A percentile compares a stretch with the other conserved stretches of the same genome.
Evolutionary conservation across 2,329 filamentous ascomycete species (phyloP).

Genomic region (Coniochaeta sp.): DNA sequence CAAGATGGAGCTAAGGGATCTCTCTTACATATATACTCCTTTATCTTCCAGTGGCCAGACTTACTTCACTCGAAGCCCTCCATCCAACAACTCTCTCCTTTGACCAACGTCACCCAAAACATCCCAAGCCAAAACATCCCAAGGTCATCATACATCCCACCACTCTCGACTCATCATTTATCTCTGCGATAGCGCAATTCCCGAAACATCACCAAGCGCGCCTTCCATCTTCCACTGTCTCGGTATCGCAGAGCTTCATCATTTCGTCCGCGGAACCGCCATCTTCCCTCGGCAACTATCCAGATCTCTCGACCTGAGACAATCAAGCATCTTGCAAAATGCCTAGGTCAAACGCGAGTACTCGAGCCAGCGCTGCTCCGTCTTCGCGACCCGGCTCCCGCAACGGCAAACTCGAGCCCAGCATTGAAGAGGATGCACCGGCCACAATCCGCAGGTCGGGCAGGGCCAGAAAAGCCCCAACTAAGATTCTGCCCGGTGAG

Average conservation of each 20-base stretch:
- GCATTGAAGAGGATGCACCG: neutral
- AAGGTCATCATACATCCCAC: too few relatives aligned
- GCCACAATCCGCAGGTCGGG: constrained; percentile 1
- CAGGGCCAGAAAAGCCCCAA: neutral
- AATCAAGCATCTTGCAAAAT: too few relatives aligned
- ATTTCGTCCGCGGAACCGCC: too few relatives aligned
- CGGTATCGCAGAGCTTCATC: too few relatives aligned
- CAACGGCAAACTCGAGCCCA: neutral
- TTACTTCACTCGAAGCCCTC: neutral
- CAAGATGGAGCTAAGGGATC: neutral
- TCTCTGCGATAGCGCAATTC: too few relatives aligned
- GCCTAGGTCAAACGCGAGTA: neutral
- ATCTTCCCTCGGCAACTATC: too few relatives aligned
- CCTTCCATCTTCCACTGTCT: too few relatives aligned
- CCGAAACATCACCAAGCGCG: too few relatives aligned
- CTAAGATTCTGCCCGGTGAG: neutral
- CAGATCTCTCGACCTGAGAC: too few relatives aligned
- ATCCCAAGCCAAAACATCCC: too few relatives aligned
- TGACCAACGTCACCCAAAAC: too few relatives aligned
- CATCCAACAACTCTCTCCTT: neutral
- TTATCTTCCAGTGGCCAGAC: neutral
- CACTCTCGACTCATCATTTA: too few relatives aligned
- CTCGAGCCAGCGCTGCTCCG: neutral
- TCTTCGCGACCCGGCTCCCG: neutral
- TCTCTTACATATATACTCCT: neutral